phyloP scores from a whole-genome alignment of 108 stramenopile species.

The Schizochytrium sp. region DNA sequence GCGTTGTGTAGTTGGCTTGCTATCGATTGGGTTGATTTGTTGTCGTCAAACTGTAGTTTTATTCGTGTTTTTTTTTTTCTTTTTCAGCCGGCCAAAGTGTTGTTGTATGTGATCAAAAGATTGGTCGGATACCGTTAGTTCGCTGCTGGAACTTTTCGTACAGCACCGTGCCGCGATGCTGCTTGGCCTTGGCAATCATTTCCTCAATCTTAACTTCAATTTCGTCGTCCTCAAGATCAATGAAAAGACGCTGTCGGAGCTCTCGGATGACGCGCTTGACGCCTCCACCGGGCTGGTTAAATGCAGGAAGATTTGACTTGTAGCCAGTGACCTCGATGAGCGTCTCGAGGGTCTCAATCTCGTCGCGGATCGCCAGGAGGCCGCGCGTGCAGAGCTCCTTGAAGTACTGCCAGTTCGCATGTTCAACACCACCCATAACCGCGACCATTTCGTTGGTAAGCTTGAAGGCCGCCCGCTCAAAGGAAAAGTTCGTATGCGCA shows the following conservation, averaged over 20 bases:
- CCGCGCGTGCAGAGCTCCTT: constrained; percentile 4
- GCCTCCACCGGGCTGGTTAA: neutral
- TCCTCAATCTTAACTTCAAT: neutral
- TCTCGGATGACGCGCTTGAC: neutral
- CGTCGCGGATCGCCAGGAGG: neutral
- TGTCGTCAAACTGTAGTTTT: no score
- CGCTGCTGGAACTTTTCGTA: neutral
- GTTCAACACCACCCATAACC: constrained; percentile 18
- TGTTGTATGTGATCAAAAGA: neutral
- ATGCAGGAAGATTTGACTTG: neutral
- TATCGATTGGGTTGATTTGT: no score
- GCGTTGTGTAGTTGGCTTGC: no score
- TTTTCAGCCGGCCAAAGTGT: no score
- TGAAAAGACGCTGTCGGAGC: neutral
- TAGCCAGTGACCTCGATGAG: neutral
- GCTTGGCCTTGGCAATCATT: neutral
- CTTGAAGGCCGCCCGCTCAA: constrained; percentile 92
- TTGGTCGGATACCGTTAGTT: neutral
- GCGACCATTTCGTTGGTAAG: constrained; percentile 90
- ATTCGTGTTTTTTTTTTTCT: no score
- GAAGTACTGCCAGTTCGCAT: neutral
- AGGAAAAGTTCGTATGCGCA: constrained; percentile 63
- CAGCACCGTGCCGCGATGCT: neutral
- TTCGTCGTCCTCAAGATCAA: neutral
- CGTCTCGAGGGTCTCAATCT: neutral